Evolutionary conservation across 2,329 filamentous ascomycete species (phyloP), one percentile per base, ranked within the genome.

Genomic region (Macrophomina pseudophaseolina): DNA sequence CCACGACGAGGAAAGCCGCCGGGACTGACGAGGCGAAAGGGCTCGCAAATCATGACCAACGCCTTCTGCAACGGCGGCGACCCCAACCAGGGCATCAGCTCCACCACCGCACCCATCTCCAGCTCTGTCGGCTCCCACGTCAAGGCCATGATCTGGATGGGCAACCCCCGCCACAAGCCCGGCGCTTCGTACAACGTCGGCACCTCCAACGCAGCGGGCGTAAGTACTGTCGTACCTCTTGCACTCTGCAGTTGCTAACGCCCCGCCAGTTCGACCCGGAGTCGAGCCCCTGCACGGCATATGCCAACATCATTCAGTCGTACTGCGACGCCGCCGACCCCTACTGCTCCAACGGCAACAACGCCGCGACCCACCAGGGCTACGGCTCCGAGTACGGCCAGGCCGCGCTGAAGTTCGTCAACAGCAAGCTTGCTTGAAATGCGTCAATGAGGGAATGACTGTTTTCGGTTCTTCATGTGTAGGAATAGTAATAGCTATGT

Each of bases 331-430:
- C 32, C 1, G 48, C 32, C 32, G 46, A 64, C 4, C 60, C 48
- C 7, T 64, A 51, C 46, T 64, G 46, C 60, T 51, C 60, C 5
- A 42, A 53, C n/a, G 60, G 60, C 46, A 53, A 6, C 23, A 18
- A 51, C 8, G 60, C 60, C 3, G 30, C 60, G 1, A 46, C 52
- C 1, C 60, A 64, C 46, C 46, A 64, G 46, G 60, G 60, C 18
- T 64, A 64, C 33, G 46, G 33, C 2, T 11, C 46, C 0, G 60
- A 51, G 60, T 64, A 64, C 11, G 60, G 88, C 1, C 73, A 81
- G 6, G 80, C 87, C 71, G 88, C 88, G 1, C 73, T 90, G 48
- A 70, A 80, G 0, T 91, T 90, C 70, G 85, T 89, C 68, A 82
- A 87, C 74, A 80, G 76, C 72, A 87, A 85, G 76, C 68, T 87